Conservation (phyloP, 148 eudicot species). For the Linanthus parryae region DNA sequence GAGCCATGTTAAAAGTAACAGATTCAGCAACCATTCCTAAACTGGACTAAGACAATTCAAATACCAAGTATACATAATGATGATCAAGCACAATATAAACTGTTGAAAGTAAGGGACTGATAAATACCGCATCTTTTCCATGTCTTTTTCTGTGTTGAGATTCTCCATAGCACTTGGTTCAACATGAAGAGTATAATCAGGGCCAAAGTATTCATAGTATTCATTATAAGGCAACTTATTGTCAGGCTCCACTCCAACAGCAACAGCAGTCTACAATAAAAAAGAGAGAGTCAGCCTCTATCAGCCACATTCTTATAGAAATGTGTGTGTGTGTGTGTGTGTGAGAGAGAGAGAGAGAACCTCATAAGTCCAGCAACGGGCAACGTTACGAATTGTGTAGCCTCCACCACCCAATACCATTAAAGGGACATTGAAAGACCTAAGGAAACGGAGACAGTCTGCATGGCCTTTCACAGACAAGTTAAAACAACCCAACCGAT, state of each 20-base stretch:
- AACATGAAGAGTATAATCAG: constrained; percentile 80
- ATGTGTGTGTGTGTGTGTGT: no score
- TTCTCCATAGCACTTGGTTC: constrained; percentile 72
- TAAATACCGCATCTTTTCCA: constrained; percentile 83
- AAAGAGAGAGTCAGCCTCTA: no score
- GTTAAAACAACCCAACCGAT: constrained; percentile 76
- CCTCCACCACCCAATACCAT: constrained; percentile 81
- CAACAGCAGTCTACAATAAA: constrained; percentile 81
- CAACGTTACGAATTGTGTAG: constrained; percentile 74
- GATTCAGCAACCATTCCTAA: constrained; percentile 2
- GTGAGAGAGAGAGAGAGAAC: no score
- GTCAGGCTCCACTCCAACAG: constrained; percentile 89
- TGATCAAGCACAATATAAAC: no score
- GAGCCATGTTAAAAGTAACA: neutral
- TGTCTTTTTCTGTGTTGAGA: constrained; percentile 59
- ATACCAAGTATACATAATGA: no score
- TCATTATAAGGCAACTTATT: constrained; percentile 85
- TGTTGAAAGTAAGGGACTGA: no score
- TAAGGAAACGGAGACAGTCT: constrained; percentile 72
- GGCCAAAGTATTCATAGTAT: constrained; percentile 85
- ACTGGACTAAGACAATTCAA: neutral
- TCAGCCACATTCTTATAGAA: no score
- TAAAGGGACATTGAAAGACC: constrained; percentile 73
- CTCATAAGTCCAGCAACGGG: constrained; percentile 91
- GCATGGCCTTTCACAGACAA: constrained; percentile 80